Evolutionary conservation across 306 rosid species (phyloP).

Genomic region (Spatholobus suberectus): DNA sequence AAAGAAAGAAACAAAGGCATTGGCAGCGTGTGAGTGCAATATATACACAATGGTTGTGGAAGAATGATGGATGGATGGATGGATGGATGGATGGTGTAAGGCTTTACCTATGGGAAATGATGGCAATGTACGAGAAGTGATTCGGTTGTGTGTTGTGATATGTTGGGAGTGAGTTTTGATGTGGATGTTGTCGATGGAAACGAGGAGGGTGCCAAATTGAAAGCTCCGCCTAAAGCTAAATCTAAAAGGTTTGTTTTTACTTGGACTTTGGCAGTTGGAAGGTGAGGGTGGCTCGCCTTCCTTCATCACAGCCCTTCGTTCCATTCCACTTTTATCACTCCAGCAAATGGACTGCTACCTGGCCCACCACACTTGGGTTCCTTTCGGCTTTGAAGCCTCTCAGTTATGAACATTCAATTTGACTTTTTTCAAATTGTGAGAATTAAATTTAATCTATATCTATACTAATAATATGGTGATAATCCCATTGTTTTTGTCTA

Average conservation of each 20-base stretch:
- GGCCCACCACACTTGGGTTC: background rate
- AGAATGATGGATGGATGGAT: background rate
- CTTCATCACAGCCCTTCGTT: background rate
- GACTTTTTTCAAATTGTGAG: background rate
- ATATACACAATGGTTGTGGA: background rate
- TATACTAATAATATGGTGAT: too few relatives aligned
- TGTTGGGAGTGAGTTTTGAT: constrained; percentile 23
- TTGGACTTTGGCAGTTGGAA: constrained; percentile 20
- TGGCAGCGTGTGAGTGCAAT: background rate
- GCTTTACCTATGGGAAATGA: background rate
- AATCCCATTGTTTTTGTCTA: too few relatives aligned
- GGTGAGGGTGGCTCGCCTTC: background rate
- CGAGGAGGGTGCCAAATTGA: constrained; percentile 26
- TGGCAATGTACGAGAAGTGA: background rate
- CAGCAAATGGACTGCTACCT: background rate
- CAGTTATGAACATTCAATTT: background rate
- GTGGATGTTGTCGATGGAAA: constrained; percentile 6
- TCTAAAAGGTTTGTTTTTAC: background rate
- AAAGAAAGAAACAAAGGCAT: background rate
- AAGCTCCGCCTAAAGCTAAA: constrained; percentile 36
- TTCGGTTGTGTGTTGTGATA: background rate
- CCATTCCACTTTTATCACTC: background rate
- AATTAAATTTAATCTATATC: too few relatives aligned
- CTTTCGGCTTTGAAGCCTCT: background rate
- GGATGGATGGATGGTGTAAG: background rate